Evolutionary conservation across 306 rosid genomes (phyloP), one percentile per base, ranked within the genome.

Genomic region (Castanea crenata): DNA sequence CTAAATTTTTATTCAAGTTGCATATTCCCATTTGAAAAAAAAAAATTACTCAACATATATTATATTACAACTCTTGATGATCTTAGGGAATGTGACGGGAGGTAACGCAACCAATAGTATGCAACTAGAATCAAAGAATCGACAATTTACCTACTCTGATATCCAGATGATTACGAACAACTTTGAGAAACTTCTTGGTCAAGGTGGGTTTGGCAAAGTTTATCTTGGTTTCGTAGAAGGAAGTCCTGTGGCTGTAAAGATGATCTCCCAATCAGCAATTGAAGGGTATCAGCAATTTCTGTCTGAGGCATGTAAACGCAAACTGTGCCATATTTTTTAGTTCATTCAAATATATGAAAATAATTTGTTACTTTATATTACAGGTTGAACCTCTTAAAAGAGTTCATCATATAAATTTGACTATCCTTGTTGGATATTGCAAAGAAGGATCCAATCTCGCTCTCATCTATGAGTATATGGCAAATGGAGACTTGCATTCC

Each of bases 231-330:
- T 54, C 41, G 32, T 82, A 35, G 88, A 83, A 10, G 85, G 75
- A 34, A 79, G 56, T 80, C 77, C 78, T 80, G 93, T 90, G 18
- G 94, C 94, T 75, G 83, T 85, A 3, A 90, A 90, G 87, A 69
- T 86, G 71, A 85, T 86, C 69, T 83, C 90, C 3, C n/a, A 73
- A 54, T 68, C 89, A 11, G 68, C 92, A 21, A 81, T 54, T 19
- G 84, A 74, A 52, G 88, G 94, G 21, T 80, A 79, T 74, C 79
- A 85, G 34, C 88, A 88, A 75, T 90, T 85, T 82, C 77, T 75
- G 29, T 82, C 91, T 69, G 91, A 90, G 89, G 94, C 80, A 88
- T n/a, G 85, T 79, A 9, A 6, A 29, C 63, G 27, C 58, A 16
- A 19, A 1, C 35, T 46, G 4, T 46, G 52, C 54, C 44, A 64